phyloP scores from a whole-genome alignment of 2,329 filamentous ascomycete species.

The Didymella pomorum region DNA sequence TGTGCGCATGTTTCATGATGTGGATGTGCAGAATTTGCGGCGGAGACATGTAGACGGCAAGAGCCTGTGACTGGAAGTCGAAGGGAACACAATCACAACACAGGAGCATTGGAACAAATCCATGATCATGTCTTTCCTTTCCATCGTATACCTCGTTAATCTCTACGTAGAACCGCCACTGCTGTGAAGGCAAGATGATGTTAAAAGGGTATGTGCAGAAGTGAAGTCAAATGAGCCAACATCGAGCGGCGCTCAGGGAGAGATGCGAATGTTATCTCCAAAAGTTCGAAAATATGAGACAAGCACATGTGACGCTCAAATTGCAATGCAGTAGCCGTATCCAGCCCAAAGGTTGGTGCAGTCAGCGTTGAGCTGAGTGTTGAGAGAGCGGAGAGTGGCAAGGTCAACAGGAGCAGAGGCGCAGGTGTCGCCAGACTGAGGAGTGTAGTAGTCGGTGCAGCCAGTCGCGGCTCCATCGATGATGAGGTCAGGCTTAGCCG shows the following conservation, averaged over 20 bases:
- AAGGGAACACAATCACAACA: not conserved
- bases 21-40: conserved; percentile 29
- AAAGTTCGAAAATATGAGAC: conserved; percentile 7
- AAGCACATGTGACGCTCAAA: not conserved
- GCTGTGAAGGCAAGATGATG: not conserved
- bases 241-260: conserved; percentile 5
- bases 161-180: not conserved
- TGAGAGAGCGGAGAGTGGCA: conserved; percentile 40
- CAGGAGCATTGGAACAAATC: not conserved
- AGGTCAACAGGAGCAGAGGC: conserved; percentile 39
- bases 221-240: conserved; percentile 15
- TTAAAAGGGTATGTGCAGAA: conserved; percentile 19
- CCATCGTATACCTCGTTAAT: conserved; percentile 3
- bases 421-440: conserved; percentile 46
- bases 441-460: conserved; percentile 46
- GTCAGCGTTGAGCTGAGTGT: conserved; percentile 39
- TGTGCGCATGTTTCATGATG: not conserved
- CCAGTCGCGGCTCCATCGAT: conserved; percentile 24
- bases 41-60: conserved; percentile 4
- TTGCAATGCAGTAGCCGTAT: conserved; percentile 47
- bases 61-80: not conserved
- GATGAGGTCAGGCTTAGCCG: conserved; percentile 13
- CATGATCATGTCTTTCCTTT: conserved; percentile 3
- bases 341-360: conserved; percentile 51
- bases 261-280: conserved; percentile 3